phyloP scores from a whole-genome alignment of 2,329 filamentous ascomycete species.

The Curvularia spicifera region DNA sequence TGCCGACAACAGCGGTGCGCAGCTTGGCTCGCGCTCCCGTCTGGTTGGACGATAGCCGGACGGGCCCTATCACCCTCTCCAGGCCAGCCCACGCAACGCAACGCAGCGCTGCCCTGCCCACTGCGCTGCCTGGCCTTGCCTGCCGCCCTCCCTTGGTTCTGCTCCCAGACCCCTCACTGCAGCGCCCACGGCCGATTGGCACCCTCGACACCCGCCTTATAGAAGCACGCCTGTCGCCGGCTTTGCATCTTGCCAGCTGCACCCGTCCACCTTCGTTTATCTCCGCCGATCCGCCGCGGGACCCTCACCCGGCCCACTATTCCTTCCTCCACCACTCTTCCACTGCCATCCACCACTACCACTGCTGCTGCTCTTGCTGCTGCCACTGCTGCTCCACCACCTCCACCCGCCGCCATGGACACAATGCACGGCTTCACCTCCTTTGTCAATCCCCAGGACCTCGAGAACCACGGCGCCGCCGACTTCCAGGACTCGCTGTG shows the following conservation, averaged over 20 bases:
- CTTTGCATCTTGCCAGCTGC: conserved; percentile 10
- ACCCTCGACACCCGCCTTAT: conserved; percentile 13
- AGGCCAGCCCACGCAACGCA: conserved; percentile 2
- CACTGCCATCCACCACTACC: neutral
- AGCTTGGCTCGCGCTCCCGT: conserved; percentile 15
- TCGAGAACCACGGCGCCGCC: conserved; percentile 15
- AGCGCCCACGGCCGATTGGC: conserved; percentile 17
- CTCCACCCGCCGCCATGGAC: conserved; percentile 23
- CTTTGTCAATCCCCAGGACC: conserved; percentile 30
- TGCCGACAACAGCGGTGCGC: conserved; percentile 18
- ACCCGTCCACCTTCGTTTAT: conserved; percentile 17
- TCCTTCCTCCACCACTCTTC: conserved; percentile 1
- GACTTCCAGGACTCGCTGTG: conserved; percentile 27
- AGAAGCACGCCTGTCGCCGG: conserved; percentile 12
- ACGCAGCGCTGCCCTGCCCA: too few species aligned
- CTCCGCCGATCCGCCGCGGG: conserved; percentile 13
- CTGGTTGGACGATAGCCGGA: conserved; percentile 19
- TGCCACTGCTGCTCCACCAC: neutral
- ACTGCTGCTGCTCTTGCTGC: neutral
- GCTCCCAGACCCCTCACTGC: conserved; percentile 19
- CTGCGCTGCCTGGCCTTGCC: neutral
- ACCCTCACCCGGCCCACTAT: conserved; percentile 17
- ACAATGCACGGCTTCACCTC: conserved; percentile 23
- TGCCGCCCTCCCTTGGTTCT: conserved; percentile 18
- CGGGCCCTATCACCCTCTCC: conserved; percentile 15